A percentile compares a stretch with the other conserved stretches of the same genome.
These are phyloP conservation scores for Diplodia sapinea DNA, from an alignment of 2,329 filamentous ascomycete species.

Conservation along the genomic window DNA sequence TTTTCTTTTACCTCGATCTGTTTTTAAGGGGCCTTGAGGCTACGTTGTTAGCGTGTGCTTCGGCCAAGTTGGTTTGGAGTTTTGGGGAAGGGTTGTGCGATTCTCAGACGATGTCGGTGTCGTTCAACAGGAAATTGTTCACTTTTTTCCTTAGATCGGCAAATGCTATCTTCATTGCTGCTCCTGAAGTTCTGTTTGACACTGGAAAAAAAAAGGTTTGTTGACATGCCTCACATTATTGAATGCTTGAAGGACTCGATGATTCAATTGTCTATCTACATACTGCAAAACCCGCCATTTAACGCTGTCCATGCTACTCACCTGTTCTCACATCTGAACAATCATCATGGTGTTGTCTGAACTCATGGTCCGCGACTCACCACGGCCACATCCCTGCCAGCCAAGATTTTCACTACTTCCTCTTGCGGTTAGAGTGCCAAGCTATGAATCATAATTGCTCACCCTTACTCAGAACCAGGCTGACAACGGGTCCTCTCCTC, in stretches of 20 bases:
- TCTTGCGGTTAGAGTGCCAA: background rate
- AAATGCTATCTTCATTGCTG: constrained; percentile 23
- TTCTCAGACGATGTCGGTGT: constrained; percentile 31
- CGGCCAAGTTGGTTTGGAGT: background rate
- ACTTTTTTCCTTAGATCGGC: constrained; percentile 3
- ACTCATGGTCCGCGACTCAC: background rate
- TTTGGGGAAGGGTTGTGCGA: background rate
- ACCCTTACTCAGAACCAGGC: background rate
- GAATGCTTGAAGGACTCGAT: background rate
- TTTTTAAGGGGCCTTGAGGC: background rate
- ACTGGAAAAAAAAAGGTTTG: background rate
- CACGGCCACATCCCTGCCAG: background rate
- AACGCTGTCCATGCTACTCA: background rate
- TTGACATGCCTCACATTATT: constrained; percentile 1
- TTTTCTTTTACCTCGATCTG: background rate
- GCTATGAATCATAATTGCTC: constrained; percentile 18
- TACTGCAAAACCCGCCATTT: background rate
- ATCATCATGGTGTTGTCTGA: constrained; percentile 10
- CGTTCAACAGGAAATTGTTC: constrained; percentile 15
- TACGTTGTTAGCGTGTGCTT: background rate
- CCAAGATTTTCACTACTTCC: background rate
- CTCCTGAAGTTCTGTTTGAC: background rate
- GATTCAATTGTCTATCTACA: constrained; percentile 6
- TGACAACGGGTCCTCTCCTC: background rate
- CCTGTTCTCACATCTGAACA: background rate